Evolutionary conservation across 345 rosid species (phyloP).

Genomic region (Hypericum androsaemum): DNA sequence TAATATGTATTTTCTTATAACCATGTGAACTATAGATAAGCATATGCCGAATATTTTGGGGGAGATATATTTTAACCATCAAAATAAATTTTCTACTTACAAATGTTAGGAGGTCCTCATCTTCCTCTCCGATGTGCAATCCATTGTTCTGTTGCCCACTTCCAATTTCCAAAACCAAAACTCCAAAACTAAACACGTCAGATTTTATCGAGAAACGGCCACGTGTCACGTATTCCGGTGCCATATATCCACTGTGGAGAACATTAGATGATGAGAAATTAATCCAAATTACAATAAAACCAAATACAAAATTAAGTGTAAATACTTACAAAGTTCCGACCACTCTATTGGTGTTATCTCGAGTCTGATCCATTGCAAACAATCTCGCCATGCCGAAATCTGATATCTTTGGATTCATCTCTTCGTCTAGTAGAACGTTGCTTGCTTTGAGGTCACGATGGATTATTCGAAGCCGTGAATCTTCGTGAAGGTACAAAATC

Average conservation of each 20-base stretch:
- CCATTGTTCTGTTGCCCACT: conserved; percentile 15
- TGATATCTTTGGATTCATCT: conserved; percentile 24
- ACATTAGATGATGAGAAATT: neutral
- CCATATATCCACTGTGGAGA: conserved; percentile 33
- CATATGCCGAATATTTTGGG: no score
- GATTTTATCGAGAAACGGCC: conserved; percentile 31
- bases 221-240: conserved; percentile 25
- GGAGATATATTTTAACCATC: no score
- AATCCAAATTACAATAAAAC: neutral
- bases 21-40: no score
- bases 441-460: conserved; percentile 27
- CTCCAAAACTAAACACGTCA: conserved; percentile 34
- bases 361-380: conserved; percentile 12
- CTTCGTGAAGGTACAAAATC: conserved; percentile 19
- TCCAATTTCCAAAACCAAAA: conserved; percentile 21
- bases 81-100: conserved; percentile 16
- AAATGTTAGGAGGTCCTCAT: conserved; percentile 13
- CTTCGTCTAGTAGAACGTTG: conserved; percentile 18
- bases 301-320: neutral
- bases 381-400: conserved; percentile 25
- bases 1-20: no score
- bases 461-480: conserved; percentile 16
- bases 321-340: conserved; percentile 24
- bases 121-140: neutral
- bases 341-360: conserved; percentile 5